These are phyloP conservation scores for Epithemia pelagica DNA, from an alignment of 108 stramenopile genomes.

Conservation along the genomic window DNA sequence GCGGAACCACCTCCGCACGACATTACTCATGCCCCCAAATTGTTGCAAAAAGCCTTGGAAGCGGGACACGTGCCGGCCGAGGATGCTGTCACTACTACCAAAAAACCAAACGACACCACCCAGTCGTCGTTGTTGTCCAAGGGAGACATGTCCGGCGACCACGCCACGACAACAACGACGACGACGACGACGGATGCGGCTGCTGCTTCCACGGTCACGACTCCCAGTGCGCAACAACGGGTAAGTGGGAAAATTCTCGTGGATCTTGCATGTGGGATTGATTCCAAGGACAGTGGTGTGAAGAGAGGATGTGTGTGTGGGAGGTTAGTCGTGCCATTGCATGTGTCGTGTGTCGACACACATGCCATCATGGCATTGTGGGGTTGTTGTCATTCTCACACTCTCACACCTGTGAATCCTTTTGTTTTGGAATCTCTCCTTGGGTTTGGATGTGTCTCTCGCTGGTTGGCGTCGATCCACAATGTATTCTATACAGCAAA, in stretches of 20 bases:
- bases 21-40: constrained; percentile 51
- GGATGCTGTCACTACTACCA: constrained; percentile 56
- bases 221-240: too few relatives aligned
- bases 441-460: not conserved
- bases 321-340: too few relatives aligned
- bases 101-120: too few relatives aligned
- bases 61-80: constrained; percentile 61
- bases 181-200: constrained; percentile 36
- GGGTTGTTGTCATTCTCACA: not conserved
- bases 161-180: too few relatives aligned
- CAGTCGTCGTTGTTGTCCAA: too few relatives aligned
- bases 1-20: constrained; percentile 49
- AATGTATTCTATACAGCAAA: constrained; percentile 23
- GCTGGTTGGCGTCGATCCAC: not conserved
- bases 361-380: too few relatives aligned
- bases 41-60: constrained; percentile 57
- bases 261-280: too few relatives aligned
- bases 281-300: not conserved
- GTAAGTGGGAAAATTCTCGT: not conserved
- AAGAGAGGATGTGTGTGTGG: not conserved
- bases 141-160: too few relatives aligned
- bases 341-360: too few relatives aligned
- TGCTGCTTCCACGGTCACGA: not conserved
- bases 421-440: not conserved
- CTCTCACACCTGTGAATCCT: not conserved